These are phyloP conservation scores for Brassica rapa DNA, from an alignment of 345 rosid genomes.

Conservation along the genomic window DNA sequence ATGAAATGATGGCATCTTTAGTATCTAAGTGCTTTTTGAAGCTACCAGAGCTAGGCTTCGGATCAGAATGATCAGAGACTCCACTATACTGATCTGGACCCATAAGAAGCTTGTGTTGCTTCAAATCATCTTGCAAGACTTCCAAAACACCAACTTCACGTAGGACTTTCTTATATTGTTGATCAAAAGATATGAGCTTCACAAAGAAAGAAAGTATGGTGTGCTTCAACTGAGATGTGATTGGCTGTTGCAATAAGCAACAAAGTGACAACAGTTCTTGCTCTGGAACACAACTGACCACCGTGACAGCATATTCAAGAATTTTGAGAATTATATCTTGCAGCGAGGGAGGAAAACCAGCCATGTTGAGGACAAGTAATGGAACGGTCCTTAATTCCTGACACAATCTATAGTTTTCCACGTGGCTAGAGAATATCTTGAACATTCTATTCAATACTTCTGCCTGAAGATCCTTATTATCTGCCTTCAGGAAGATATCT, in stretches of 20 bases:
- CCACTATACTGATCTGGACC: constrained; percentile 62
- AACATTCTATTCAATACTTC: constrained; percentile 98
- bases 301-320: constrained; percentile 98
- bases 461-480: constrained; percentile 77
- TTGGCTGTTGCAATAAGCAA: constrained; percentile 97
- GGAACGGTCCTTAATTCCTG: constrained; percentile 96
- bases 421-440: constrained; percentile 95
- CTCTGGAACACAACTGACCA: constrained; percentile 98
- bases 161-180: constrained; percentile 95
- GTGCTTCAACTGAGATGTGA: constrained; percentile 85
- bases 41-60: constrained; percentile 71
- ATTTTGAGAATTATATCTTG: constrained; percentile 96
- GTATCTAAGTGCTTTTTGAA: constrained; percentile 82
- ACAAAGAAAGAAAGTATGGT: constrained; percentile 92
- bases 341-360: constrained; percentile 84
- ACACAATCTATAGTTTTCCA: constrained; percentile 90
- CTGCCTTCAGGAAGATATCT: constrained; percentile 94
- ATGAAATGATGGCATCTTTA: constrained; percentile 84
- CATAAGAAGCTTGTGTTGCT: constrained; percentile 86
- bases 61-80: constrained; percentile 52
- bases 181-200: constrained; percentile 96
- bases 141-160: constrained; percentile 98
- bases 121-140: constrained; percentile 90
- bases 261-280: constrained; percentile 97
- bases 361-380: constrained; percentile 93